phyloP scores from a whole-genome alignment of 2,329 filamentous ascomycete species.

The Fusarium keratoplasticum region DNA sequence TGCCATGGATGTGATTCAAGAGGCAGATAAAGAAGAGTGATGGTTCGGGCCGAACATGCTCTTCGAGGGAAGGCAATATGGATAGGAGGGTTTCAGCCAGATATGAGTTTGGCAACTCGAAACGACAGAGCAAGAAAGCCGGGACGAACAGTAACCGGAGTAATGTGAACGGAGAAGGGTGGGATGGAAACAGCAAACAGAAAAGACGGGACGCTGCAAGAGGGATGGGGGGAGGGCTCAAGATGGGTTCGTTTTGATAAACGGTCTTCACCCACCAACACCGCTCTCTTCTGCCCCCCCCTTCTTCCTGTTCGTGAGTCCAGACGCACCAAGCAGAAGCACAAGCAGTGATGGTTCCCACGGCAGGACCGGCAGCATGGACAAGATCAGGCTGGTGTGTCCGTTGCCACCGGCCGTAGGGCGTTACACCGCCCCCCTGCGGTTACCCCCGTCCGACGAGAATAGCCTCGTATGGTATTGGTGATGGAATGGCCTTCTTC shows the following conservation, averaged over 20 bases:
- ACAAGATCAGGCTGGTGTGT: constrained; percentile 41
- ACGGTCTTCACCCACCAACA: constrained; percentile 9
- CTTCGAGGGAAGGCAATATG: constrained; percentile 4
- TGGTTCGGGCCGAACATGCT: constrained; percentile 25
- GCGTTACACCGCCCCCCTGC: constrained; percentile 46
- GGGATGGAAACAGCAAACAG: constrained; percentile 13
- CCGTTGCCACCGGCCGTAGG: constrained; percentile 24
- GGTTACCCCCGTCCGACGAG: constrained; percentile 50
- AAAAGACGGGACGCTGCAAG: constrained; percentile 13
- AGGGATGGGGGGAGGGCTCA: constrained; percentile 1
- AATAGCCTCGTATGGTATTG: constrained; percentile 50
- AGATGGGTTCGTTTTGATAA: constrained; percentile 21
- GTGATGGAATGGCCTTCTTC: background rate
- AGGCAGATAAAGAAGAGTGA: background rate
- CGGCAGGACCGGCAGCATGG: constrained; percentile 40
- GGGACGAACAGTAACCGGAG: constrained; percentile 11
- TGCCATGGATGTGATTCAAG: constrained; percentile 10
- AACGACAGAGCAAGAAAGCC: constrained; percentile 13
- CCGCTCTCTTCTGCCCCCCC: background rate
- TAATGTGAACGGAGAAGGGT: background rate
- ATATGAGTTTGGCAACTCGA: constrained; percentile 38
- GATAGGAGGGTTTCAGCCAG: constrained; percentile 33
- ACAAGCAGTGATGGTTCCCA: constrained; percentile 37
- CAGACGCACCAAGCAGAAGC: constrained; percentile 18
- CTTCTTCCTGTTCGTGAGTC: constrained; percentile 1